These are phyloP conservation scores for Xylaria scruposa DNA, from an alignment of 495 filamentous ascomycete species.

Conservation along the genomic window DNA sequence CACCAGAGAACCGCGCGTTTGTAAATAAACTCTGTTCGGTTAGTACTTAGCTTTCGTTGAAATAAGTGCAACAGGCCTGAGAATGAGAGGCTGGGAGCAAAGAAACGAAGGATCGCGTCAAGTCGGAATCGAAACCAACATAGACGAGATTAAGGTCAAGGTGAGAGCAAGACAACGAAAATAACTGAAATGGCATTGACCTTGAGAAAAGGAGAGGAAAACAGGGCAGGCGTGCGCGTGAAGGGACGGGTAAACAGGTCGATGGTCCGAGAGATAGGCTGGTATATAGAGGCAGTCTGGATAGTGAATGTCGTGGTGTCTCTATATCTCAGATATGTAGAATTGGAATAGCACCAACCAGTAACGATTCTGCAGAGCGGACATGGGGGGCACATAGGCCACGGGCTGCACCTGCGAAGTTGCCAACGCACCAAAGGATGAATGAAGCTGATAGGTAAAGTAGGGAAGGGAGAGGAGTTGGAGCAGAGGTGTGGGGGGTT, in stretches of 20 bases:
- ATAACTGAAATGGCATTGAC: neutral
- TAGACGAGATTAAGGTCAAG: neutral
- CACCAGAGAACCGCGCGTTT: neutral
- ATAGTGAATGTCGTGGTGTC: conserved; percentile 4
- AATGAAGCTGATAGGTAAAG: neutral
- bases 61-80: neutral
- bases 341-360: conserved; percentile 14
- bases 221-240: neutral
- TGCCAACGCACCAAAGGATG: neutral
- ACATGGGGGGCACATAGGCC: neutral
- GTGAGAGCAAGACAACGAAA: conserved; percentile 14
- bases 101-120: neutral
- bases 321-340: neutral
- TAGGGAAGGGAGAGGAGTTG: neutral
- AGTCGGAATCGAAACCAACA: conserved; percentile 5
- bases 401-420: conserved; percentile 12
- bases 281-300: neutral
- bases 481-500: conserved; percentile 5
- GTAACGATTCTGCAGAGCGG: neutral
- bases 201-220: neutral
- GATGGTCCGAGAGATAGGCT: neutral
- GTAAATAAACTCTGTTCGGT: neutral
- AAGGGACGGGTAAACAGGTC: neutral
- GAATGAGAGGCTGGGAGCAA: neutral
- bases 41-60: neutral